Percentiles rank a stretch among this genome's conserved stretches.
phyloP scores from a whole-genome alignment of 441 rosid genomes.

The Cnidoscolus chayamansa region DNA sequence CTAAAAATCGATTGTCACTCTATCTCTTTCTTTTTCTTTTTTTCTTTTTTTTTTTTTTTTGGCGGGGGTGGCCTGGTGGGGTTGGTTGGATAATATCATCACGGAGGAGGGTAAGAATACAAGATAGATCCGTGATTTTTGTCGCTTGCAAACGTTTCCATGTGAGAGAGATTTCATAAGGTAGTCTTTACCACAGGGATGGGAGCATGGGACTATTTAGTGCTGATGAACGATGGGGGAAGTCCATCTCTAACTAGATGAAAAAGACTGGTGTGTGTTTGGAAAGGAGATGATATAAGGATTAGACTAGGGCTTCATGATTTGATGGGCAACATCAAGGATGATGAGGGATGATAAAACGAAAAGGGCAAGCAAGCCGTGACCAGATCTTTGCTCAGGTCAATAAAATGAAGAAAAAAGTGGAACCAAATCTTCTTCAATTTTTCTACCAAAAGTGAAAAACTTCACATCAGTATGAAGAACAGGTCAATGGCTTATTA shows the following conservation, averaged over 20 bases:
- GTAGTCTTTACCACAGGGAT: too few species aligned
- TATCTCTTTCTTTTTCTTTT: too few species aligned
- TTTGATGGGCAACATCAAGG: slow-evolving; percentile 26
- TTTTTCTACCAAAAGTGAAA: slow-evolving; percentile 31
- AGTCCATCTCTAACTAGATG: neutral
- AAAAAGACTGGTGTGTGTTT: slow-evolving; percentile 6
- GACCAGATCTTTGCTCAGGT: slow-evolving; percentile 22
- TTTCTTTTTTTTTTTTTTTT: too few species aligned
- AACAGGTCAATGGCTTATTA: slow-evolving; percentile 23
- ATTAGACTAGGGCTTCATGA: slow-evolving; percentile 6
- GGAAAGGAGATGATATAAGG: neutral
- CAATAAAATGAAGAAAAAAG: slow-evolving; percentile 10
- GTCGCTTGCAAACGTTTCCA: neutral
- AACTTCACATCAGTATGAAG: slow-evolving; percentile 30
- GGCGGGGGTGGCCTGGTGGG: too few species aligned
- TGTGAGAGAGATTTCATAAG: neutral
- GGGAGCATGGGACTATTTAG: too few species aligned
- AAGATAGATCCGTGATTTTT: neutral
- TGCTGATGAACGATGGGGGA: neutral
- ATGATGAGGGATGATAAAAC: slow-evolving; percentile 8
- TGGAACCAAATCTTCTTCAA: neutral
- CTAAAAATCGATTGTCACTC: too few species aligned
- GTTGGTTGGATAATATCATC: neutral
- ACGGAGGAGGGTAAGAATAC: neutral
- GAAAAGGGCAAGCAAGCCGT: slow-evolving; percentile 18